These are phyloP conservation scores for Fusarium dimerum DNA, from an alignment of 2,329 filamentous ascomycete species.

Conservation along the genomic window DNA sequence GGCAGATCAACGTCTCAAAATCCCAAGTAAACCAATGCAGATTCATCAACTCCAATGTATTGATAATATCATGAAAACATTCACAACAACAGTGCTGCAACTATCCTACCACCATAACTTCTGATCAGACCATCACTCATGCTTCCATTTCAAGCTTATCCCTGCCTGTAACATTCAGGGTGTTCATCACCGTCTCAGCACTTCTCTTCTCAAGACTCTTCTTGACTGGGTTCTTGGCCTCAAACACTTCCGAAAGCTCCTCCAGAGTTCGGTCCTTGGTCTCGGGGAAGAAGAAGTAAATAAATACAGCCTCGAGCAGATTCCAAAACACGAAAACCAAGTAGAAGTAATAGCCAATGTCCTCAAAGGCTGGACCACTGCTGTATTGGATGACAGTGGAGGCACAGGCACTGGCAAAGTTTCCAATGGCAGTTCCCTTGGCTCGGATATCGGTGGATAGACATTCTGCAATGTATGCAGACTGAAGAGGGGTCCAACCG, in stretches of 20 bases:
- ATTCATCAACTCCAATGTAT: too few relatives aligned
- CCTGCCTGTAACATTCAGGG: conserved; percentile 32
- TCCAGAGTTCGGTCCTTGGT: conserved; percentile 53
- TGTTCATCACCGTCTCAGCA: conserved; percentile 45
- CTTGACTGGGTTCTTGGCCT: conserved; percentile 46
- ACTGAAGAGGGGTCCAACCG: conserved; percentile 51
- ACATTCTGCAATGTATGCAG: conserved; percentile 51
- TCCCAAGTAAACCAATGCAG: too few relatives aligned
- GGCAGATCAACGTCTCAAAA: too few relatives aligned
- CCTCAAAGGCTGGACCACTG: conserved; percentile 43
- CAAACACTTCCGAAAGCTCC: conserved; percentile 54
- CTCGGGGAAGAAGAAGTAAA: conserved; percentile 53
- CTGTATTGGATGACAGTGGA: conserved; percentile 46
- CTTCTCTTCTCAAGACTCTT: conserved; percentile 45
- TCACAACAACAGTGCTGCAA: too few relatives aligned
- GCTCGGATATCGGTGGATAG: conserved; percentile 46
- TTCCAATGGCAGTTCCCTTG: conserved; percentile 46
- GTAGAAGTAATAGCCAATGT: conserved; percentile 48
- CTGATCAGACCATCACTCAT: background rate
- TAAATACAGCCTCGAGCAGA: conserved; percentile 41
- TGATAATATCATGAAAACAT: too few relatives aligned
- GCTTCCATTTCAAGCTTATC: conserved; percentile 27
- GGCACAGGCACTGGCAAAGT: conserved; percentile 40
- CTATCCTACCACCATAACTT: too few relatives aligned
- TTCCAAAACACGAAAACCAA: conserved; percentile 49